Evolutionary conservation across 352 stramenopile genomes (phyloP), one percentile per base, ranked within the genome.

Genomic region (Phytophthora megakarya): DNA sequence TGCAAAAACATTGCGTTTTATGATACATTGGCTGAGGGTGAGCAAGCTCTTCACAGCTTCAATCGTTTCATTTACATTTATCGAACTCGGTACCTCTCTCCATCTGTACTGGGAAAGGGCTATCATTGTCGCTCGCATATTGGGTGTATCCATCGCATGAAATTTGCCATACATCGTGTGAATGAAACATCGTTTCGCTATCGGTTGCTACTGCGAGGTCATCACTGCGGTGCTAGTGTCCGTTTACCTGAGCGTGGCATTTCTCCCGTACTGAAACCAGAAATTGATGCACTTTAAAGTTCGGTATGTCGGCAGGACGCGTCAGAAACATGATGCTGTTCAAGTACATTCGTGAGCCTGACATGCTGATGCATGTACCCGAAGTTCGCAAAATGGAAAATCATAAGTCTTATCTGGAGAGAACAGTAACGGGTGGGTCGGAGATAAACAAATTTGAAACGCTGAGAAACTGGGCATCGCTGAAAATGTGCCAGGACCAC

Each of bases 111-210:
- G n/a, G 28, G 39, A 32, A 51, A 61, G 15, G 52, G 44, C 6
- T 51, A 44, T 19, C 52, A 51, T 13, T 61, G 52, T 19, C 39
- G 52, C 26, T 61, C 40, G 8, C 52, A 61, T 26, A 5, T 51
- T 19, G 19, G 52, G 0, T 51, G 12, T 6, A 4, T 1, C 10
- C 28, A 44, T 35, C 42, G 3, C 12, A 13, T 61, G 4, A 61
- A 61, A 26, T 19, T 61, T 15, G 9, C 39, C 12, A 61, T 16
- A 0, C 21, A 51, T 19, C 39, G 28, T 1, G 30, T 7, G 5
- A 28, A 61, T 18, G 21, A 21, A 19, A 45, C 18, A 3, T 26
- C 18, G 10, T 61, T 61, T 28, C 40, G 28, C 19, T 61, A 51
- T 13, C 9, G 51, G 23, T 39, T 44, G 15, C 35, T 58, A 25